Percentiles rank a stretch among this genome's conserved stretches.
Conservation (phyloP, 225 moss, liverwort and hornwort genomes). For the Rhytidiadelphus loreus region DNA sequence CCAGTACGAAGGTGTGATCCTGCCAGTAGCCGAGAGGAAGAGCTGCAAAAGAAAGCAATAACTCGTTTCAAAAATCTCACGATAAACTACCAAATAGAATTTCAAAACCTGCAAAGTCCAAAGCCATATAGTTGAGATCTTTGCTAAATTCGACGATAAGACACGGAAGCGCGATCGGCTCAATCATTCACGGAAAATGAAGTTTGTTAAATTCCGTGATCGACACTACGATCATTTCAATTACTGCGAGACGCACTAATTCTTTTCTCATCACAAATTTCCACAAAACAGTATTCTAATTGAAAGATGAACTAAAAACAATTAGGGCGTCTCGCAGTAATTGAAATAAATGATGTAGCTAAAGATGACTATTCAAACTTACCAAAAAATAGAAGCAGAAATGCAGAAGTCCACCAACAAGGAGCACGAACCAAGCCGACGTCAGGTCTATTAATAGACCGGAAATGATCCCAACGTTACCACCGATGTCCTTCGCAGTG, state of each 20-base stretch:
- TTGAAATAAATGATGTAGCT: neutral
- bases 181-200: neutral
- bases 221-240: neutral
- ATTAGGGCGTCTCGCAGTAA: neutral
- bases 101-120: neutral
- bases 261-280: neutral
- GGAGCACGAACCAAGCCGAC: slow-evolving; percentile 97
- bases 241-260: neutral
- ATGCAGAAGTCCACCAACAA: slow-evolving; percentile 84
- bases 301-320: neutral
- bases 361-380: neutral
- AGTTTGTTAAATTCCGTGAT: neutral
- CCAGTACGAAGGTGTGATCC: slow-evolving; percentile 75
- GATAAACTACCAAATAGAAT: neutral
- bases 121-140: neutral
- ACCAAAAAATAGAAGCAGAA: slow-evolving; percentile 85
- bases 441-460: slow-evolving; percentile 92
- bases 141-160: neutral
- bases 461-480: slow-evolving; percentile 90
- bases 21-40: slow-evolving; percentile 83
- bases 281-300: neutral
- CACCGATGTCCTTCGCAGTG: slow-evolving; percentile 93
- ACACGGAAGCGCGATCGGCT: neutral
- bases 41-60: slow-evolving; percentile 48
- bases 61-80: neutral